These are phyloP conservation scores for Euphorbia tirucalli DNA, from an alignment of 345 rosid genomes.

Conservation along the genomic window DNA sequence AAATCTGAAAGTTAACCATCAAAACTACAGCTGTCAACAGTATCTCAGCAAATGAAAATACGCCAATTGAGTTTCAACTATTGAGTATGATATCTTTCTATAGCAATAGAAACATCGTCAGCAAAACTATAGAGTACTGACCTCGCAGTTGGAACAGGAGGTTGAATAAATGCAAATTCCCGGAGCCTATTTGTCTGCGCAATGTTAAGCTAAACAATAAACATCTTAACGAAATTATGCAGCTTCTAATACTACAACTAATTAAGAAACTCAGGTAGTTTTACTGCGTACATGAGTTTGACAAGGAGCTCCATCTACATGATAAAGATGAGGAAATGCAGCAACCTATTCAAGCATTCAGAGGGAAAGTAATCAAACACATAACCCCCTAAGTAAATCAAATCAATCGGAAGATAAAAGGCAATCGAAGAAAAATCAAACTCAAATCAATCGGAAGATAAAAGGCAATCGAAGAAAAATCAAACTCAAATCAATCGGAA, in stretches of 20 bases:
- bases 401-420: too few species aligned
- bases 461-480: background rate
- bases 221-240: constrained; percentile 3
- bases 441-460: background rate
- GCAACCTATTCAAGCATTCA: constrained; percentile 42
- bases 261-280: background rate
- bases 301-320: constrained; percentile 46
- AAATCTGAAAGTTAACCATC: too few species aligned
- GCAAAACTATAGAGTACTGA: constrained; percentile 8
- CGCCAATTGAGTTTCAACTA: background rate
- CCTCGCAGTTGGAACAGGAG: constrained; percentile 20
- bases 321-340: constrained; percentile 62
- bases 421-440: background rate
- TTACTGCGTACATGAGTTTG: constrained; percentile 46
- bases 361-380: too few species aligned
- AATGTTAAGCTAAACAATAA: background rate
- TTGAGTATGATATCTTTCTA: too few species aligned
- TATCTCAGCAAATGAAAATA: background rate
- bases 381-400: too few species aligned
- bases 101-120: background rate
- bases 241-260: background rate
- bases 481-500: too few species aligned
- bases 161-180: background rate
- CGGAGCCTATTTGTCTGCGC: constrained; percentile 30
- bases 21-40: too few species aligned